Evolutionary conservation across 2,329 filamentous ascomycete species (phyloP).

Genomic region (Aspergillus glaucus): DNA sequence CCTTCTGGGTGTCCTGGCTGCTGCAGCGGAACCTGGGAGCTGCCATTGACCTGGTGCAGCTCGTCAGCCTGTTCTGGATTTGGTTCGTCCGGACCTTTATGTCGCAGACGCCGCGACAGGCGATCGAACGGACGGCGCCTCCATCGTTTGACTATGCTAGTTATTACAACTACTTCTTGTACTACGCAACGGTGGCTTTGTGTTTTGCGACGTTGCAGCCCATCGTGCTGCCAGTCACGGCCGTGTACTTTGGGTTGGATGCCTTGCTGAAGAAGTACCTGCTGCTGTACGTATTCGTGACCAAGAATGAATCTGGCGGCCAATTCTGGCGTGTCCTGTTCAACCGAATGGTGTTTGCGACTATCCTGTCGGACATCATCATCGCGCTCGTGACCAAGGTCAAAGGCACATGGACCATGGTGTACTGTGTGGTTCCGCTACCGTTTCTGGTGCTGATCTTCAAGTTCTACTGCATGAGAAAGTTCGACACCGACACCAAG

Average conservation of each 20-base stretch:
- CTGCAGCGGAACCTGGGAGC: slow-evolving; percentile 89
- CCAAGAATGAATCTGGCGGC: slow-evolving; percentile 92
- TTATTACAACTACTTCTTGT: slow-evolving; percentile 98
- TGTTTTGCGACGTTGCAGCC: slow-evolving; percentile 83
- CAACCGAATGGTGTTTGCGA: slow-evolving; percentile 84
- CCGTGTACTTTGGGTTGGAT: slow-evolving; percentile 83
- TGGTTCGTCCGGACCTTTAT: slow-evolving; percentile 81
- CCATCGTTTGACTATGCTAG: slow-evolving; percentile 89
- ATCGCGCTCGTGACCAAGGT: slow-evolving; percentile 71
- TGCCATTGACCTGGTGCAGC: slow-evolving; percentile 85
- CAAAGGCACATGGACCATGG: slow-evolving; percentile 59
- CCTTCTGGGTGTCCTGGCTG: slow-evolving; percentile 92
- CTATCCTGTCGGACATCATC: slow-evolving; percentile 70
- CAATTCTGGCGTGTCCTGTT: slow-evolving; percentile 86
- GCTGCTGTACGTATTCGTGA: slow-evolving; percentile 88
- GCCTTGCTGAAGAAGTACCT: slow-evolving; percentile 92
- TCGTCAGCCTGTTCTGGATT: slow-evolving; percentile 76
- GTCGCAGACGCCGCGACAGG: slow-evolving; percentile 78
- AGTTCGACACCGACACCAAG: slow-evolving; percentile 72
- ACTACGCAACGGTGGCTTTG: slow-evolving; percentile 83
- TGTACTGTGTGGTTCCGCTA: slow-evolving; percentile 65
- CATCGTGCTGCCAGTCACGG: slow-evolving; percentile 75
- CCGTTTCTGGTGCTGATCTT: slow-evolving; percentile 73
- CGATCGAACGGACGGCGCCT: slow-evolving; percentile 89
- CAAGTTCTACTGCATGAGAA: slow-evolving; percentile 73